Evolutionary conservation across 441 rosid species (phyloP), one percentile per base, ranked within the genome.

Genomic region (Aquilaria agallochum): DNA sequence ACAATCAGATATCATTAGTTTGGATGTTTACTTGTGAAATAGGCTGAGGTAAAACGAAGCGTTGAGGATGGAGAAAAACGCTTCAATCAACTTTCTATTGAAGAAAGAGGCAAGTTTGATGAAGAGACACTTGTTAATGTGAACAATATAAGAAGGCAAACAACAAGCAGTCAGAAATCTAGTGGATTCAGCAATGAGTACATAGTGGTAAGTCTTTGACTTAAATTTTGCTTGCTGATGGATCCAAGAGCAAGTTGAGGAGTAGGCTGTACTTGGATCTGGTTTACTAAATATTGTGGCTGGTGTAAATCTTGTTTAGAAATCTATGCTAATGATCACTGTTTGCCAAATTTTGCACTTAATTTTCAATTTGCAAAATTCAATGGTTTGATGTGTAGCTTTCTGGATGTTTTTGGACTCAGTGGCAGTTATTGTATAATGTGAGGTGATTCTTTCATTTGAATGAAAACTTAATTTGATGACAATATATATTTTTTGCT

Each of bases 91-190:
- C 91, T 95, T 56, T 89, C 97, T 32, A 92, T 91, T 68, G 97
- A 94, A 87, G 99, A 91, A 73, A 76, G 96, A 36, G 97, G 96
- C 0, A 89, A 95, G 75, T 91, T 95, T 61, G 95, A 91, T 12
- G 97, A 95, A 74, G 95, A 91, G 74, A 95, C 97, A 8, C 94
- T 91, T 52, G 96, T 89, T 58, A 94, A 91, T 63, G 96, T 94
- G 61, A 83, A 87, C 75, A 87, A 70, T 73, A 82, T 91, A 30
- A 84, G 74, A 75, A 84, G 75, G 68, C 87, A 83, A 74, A 84
- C 89, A 72, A 74, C 92, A 3, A 55, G 42, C 51, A 80, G 76
- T 63, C 78, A 57, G 49, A 83, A 79, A 80, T 74, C 87, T 56
- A 83, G 64, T 49, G 96, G 87, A 53, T 85, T 86, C 64, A 86